Evolutionary conservation across 176 grass and related monocot species (phyloP).

Genomic region (Chloris gayana): DNA sequence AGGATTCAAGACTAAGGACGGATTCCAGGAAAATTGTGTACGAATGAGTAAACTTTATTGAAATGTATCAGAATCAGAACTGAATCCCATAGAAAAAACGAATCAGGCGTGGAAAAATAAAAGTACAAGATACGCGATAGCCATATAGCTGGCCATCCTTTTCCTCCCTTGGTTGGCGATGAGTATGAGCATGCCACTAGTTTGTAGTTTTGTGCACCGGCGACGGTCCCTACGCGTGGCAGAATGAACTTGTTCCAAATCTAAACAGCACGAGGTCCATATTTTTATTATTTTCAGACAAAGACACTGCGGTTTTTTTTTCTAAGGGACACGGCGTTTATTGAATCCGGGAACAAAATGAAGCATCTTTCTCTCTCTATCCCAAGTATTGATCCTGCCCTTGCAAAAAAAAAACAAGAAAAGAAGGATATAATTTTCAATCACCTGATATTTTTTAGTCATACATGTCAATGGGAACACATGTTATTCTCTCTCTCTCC

Average conservation of each 20-base stretch:
- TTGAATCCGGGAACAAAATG: too few relatives aligned
- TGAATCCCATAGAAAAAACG: neutral
- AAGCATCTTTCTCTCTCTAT: too few relatives aligned
- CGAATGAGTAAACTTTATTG: neutral
- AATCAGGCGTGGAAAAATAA: constrained; percentile 1
- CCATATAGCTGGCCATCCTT: neutral
- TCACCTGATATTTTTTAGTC: too few relatives aligned
- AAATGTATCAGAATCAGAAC: neutral
- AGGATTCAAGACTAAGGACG: neutral
- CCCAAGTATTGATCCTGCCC: too few relatives aligned
- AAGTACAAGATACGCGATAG: neutral
- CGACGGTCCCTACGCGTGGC: neutral
- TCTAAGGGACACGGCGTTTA: too few relatives aligned
- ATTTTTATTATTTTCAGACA: too few relatives aligned
- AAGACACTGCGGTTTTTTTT: too few relatives aligned
- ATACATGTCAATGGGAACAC: too few relatives aligned
- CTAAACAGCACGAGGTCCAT: constrained; percentile 2
- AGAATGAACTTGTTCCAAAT: neutral
- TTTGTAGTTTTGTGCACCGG: neutral
- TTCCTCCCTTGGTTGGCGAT: neutral
- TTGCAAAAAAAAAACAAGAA: too few relatives aligned
- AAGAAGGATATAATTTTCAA: too few relatives aligned
- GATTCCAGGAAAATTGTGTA: neutral
- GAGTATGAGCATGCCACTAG: constrained; percentile 31
- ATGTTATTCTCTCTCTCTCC: too few relatives aligned